Base-by-base conservation (phyloP, 768 basidiomycete species). In the Boletales sp. region DNA sequence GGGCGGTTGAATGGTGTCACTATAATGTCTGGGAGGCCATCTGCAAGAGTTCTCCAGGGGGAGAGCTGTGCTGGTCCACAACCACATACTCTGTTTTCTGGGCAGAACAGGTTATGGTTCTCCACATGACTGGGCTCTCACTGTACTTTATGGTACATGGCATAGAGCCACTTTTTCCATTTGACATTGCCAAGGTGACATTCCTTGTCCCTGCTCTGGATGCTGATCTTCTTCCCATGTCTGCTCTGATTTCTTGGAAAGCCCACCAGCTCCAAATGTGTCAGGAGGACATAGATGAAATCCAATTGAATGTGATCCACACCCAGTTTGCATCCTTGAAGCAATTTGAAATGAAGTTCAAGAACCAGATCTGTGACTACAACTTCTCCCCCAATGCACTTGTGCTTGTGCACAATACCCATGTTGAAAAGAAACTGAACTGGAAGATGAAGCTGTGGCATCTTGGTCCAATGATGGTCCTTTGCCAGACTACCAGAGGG, bases 121-220 rank as follows among this genome's bases (percentile, higher is more conserved):
- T n/a, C n/a, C n/a, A n/a, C n/a, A n/a, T n/a, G n/a, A n/a, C n/a
- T n/a, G n/a, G n/a, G n/a, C n/a, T n/a, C n/a, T n/a, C n/a, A n/a
- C n/a, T n/a, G n/a, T 51, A 51, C 5, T 55, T 55, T 35, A 44
- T 50, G 15, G 41, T 44, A 1, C 37, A 72, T 46, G 64, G 72
- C 4, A 31, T 58, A 0, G 59, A 70, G 13, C 64, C 66, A 0
- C 41, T 72, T 0, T 60, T 72, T 17, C 53, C 64, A 0, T 66
- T 68, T 41, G 64, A 72, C 28, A 28, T 70, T 0, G 14, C 54
- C 0, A 65, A 74, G 32, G 48, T 48, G 0, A 72, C 61, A 0
- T 72, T 46, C 12, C 37, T 57, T 2, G 1, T 54, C 0, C 44
- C 48, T 3, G 4, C 15, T 9, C 40, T 19, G 2, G 25, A 14